A percentile compares a stretch with the other conserved stretches of the same genome.
Conservation (phyloP, 805 yeast species). For the Zygotorulaspora chibaensis region DNA sequence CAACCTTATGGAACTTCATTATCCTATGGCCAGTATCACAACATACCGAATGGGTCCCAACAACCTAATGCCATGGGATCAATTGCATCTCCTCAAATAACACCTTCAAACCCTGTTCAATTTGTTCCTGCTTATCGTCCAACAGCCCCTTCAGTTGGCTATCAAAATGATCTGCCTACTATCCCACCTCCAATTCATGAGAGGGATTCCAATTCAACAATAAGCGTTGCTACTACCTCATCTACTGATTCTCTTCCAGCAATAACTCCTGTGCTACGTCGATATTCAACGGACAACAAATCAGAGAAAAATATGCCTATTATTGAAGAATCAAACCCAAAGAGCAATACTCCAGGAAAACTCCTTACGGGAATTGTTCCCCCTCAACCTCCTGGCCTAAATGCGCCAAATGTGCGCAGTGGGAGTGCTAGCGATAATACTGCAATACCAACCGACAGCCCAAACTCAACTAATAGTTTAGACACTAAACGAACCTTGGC, state of each 20-base stretch:
- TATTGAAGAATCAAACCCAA: constrained; percentile 3
- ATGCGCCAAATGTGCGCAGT: background rate
- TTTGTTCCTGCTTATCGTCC: constrained; percentile 5
- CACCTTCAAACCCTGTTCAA: constrained; percentile 6
- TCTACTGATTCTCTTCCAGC: constrained; percentile 4
- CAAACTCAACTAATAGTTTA: background rate
- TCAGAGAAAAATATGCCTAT: background rate
- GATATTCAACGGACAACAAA: background rate
- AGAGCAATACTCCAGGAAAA: constrained; percentile 11
- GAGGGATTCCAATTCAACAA: constrained; percentile 5
- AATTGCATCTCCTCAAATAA: constrained; percentile 3
- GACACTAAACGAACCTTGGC: background rate
- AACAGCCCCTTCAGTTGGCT: constrained; percentile 1
- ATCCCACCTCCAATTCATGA: constrained; percentile 5
- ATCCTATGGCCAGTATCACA: constrained; percentile 11
- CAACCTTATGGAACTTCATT: constrained; percentile 10
- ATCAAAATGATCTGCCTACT: constrained; percentile 5
- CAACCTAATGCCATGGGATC: constrained; percentile 3
- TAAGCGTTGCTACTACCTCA: constrained; percentile 2
- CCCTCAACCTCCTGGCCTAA: constrained; percentile 6
- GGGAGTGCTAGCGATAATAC: background rate
- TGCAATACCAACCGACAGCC: background rate
- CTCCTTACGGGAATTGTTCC: constrained; percentile 10
- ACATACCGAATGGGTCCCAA: constrained; percentile 3
- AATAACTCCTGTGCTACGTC: background rate